Base-by-base conservation (phyloP, 2,329 filamentous ascomycete genomes). In the Beauveria sp. region DNA sequence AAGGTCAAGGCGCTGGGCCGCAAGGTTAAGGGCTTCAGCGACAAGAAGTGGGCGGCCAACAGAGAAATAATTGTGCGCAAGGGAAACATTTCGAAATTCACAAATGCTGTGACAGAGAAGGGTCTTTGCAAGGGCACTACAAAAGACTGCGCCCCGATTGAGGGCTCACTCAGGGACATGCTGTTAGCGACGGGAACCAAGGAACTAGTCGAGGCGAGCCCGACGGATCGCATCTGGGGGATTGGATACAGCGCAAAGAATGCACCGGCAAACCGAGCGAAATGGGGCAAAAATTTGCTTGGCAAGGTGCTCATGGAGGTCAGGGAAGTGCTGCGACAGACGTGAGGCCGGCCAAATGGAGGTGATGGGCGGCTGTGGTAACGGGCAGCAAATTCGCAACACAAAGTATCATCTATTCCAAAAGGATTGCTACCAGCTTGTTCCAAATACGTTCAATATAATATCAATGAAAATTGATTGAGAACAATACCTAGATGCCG, bases 251-350 rank as follows among this genome's bases (percentile, higher is more conserved):
- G 67, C 2, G 80, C 78, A 8, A 73, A 72, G 20, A 73, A 79
- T 66, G 85, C 85, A 3, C 76, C 73, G 60, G 64, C 28, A 2
- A 77, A 78, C 55, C 76, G 79, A 53, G 68, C 72, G 20, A 65
- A 70, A 3, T 90, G 86, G 87, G 87, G 87, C 0, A 61, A 80
- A 72, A 90, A 90, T 71, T 68, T 88, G 61, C 70, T 90, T 52
- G 87, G 86, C 0, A 82, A 82, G 72, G 84, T 80, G 26, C 70
- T 89, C 69, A 84, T 83, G 82, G 77, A 75, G 58, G 84, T 84
- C 28, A 79, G 86, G 63, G 75, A 70, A 64, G 74, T 75, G 64
- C 70, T 89, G 64, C 77, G 76, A 12, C 24, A 55, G 30, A 12
- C 30, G 74, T 64, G 76, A 79, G 66, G 71, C 71, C 12, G 14